A percentile compares a stretch with the other conserved stretches of the same genome.
These are phyloP conservation scores for Colletotrichum ledebouriae DNA, from an alignment of 2,329 filamentous ascomycete genomes.

Conservation along the genomic window DNA sequence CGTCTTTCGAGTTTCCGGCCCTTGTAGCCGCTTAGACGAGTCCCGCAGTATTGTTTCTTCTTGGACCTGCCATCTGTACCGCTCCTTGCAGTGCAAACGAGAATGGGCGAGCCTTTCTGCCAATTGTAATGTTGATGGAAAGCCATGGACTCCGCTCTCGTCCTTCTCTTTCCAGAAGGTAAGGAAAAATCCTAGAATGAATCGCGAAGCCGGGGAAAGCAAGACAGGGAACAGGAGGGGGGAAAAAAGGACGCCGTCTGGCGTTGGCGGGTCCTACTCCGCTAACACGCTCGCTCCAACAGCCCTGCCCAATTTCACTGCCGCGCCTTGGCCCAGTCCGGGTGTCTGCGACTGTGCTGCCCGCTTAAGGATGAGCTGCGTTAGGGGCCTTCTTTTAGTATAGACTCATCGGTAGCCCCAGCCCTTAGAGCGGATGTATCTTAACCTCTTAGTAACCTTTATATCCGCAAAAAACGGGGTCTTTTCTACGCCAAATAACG, in stretches of 20 bases:
- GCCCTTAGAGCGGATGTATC: slow-evolving; percentile 20
- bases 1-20: neutral
- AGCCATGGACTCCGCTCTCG: neutral
- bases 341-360: slow-evolving; percentile 6
- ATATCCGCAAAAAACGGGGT: no score
- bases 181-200: no score
- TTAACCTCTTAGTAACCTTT: slow-evolving; percentile 33
- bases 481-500: no score
- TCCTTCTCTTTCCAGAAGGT: neutral
- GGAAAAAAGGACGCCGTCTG: neutral
- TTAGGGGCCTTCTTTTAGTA: slow-evolving; percentile 14
- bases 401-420: slow-evolving; percentile 20
- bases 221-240: no score
- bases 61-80: neutral
- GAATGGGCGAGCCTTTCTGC: neutral
- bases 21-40: no score
- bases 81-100: slow-evolving; percentile 21
- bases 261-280: slow-evolving; percentile 18
- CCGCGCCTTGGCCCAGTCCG: slow-evolving; percentile 10
- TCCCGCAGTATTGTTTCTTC: slow-evolving; percentile 17
- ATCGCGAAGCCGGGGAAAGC: no score
- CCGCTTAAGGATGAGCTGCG: slow-evolving; percentile 23
- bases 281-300: slow-evolving; percentile 1
- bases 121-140: neutral
- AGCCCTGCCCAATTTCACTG: slow-evolving; percentile 5